Conservation (phyloP, 2,329 filamentous ascomycete genomes). For the Chaetomium olivaceum region DNA sequence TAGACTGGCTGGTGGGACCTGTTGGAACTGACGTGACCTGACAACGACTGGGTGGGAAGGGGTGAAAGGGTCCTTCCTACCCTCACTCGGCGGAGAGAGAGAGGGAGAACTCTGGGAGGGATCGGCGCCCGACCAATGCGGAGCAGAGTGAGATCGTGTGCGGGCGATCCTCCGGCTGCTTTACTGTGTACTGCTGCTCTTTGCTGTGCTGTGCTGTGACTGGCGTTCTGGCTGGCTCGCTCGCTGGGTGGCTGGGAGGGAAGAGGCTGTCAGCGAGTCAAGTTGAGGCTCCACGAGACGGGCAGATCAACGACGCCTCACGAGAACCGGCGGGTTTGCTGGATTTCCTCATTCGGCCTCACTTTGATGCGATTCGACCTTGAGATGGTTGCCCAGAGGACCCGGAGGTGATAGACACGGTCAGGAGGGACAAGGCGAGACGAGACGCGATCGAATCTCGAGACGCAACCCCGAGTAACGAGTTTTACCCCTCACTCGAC, state of each 20-base stretch:
- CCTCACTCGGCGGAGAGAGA: neutral
- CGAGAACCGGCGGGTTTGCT: neutral
- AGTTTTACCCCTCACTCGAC: neutral
- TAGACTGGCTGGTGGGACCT: too few species aligned
- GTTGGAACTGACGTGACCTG: neutral
- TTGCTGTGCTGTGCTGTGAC: too few species aligned
- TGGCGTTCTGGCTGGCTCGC: too few species aligned
- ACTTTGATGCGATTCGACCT: neutral
- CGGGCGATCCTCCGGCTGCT: neutral
- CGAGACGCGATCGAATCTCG: neutral
- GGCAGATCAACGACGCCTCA: neutral
- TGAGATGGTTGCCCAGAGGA: neutral
- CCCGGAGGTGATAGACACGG: neutral
- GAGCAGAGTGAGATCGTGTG: slow-evolving; percentile 2
- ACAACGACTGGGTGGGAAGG: neutral
- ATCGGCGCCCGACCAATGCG: neutral
- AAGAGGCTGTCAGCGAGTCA: neutral
- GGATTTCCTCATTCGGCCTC: neutral
- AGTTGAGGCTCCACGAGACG: neutral
- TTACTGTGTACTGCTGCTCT: neutral
- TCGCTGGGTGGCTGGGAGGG: too few species aligned
- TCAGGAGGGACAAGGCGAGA: neutral
- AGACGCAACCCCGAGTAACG: neutral
- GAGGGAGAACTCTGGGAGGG: neutral
- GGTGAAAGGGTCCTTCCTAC: neutral